phyloP scores from a whole-genome alignment of 2,329 filamentous ascomycete genomes.

The Coniochaeta ligniaria region DNA sequence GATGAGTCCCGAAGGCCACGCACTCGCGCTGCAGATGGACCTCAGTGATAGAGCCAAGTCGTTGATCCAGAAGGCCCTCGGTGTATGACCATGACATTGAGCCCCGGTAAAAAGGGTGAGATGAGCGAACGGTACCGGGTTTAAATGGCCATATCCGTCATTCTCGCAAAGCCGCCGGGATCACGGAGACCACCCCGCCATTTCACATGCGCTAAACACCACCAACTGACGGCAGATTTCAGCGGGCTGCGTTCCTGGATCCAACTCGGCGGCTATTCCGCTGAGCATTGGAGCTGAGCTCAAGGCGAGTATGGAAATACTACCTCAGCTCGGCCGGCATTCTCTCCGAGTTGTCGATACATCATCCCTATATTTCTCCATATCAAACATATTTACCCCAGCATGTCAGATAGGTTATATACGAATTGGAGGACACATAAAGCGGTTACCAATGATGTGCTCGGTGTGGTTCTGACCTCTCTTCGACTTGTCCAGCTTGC shows the following conservation, averaged over 20 bases:
- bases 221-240: background rate
- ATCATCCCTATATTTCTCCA: background rate
- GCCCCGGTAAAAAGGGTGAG: background rate
- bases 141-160: background rate
- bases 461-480: background rate
- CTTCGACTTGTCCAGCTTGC: background rate
- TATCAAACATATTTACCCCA: background rate
- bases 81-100: background rate
- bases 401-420: background rate
- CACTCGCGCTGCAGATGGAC: slow-evolving; percentile 58
- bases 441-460: background rate
- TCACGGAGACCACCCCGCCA: background rate
- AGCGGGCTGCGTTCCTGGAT: background rate
- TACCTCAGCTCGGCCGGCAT: background rate
- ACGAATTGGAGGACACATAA: background rate
- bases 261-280: background rate
- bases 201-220: background rate
- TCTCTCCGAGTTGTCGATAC: background rate
- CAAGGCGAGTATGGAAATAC: background rate
- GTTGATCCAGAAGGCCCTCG: slow-evolving; percentile 58
- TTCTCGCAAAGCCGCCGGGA: background rate
- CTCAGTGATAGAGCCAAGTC: slow-evolving; percentile 55
- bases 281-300: background rate
- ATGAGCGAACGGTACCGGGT: background rate
- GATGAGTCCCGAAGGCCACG: slow-evolving; percentile 58